A percentile compares a stretch with the other conserved stretches of the same genome.
Conservation (phyloP, 2,329 filamentous ascomycete species). For the Ceratocystis huliohia region DNA sequence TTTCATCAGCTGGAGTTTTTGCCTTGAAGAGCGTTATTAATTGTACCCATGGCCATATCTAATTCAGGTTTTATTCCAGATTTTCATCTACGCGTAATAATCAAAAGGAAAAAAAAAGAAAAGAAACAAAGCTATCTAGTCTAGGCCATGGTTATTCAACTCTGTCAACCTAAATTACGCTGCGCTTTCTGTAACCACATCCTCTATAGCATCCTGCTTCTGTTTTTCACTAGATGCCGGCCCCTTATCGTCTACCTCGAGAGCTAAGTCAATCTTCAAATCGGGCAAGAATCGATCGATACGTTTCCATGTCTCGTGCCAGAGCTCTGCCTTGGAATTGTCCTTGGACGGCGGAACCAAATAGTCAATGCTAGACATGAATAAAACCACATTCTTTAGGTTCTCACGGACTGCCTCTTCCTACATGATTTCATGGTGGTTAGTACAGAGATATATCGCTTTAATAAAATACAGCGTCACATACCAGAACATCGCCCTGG, state of each 20-base stretch:
- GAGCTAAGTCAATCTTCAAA: constrained; percentile 42
- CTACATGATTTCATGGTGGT: constrained; percentile 31
- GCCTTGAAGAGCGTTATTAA: neutral
- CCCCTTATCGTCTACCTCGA: constrained; percentile 33
- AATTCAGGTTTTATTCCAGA: neutral
- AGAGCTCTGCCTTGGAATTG: constrained; percentile 42
- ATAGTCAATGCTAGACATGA: constrained; percentile 84
- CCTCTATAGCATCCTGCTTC: neutral
- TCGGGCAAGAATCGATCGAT: constrained; percentile 54
- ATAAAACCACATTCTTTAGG: constrained; percentile 87
- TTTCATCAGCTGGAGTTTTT: neutral
- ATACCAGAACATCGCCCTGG: constrained; percentile 74
- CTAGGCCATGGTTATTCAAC: neutral
- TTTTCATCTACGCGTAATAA: too few species aligned
- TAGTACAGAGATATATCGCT: neutral
- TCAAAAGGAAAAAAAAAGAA: neutral
- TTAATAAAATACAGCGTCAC: constrained; percentile 27
- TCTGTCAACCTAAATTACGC: neutral
- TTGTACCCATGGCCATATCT: neutral
- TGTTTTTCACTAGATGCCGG: neutral
- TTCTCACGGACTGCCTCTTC: constrained; percentile 93
- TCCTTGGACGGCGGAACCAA: constrained; percentile 57
- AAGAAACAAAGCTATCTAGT: neutral
- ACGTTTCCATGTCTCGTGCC: constrained; percentile 51
- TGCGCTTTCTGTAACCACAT: neutral